Conservation (phyloP, 305 asterid genomes). For the Euphrasia arctica region DNA sequence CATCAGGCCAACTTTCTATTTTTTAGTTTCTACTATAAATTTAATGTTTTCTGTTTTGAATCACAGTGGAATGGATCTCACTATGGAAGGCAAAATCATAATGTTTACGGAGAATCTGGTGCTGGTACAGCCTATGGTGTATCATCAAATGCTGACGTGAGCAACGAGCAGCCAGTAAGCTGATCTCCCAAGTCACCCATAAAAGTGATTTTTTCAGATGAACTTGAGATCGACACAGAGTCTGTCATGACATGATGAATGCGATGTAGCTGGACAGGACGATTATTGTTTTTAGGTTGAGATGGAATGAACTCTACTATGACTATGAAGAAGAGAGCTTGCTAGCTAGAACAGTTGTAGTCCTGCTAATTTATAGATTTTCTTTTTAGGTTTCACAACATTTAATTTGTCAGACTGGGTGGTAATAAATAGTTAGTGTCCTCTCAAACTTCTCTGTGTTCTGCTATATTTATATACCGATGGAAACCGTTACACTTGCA, state of each 20-base stretch:
- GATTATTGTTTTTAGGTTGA: too few relatives aligned
- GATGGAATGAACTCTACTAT: too few relatives aligned
- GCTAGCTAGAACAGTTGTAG: not conserved
- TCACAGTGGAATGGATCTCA: constrained; percentile 54
- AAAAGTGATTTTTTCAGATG: constrained; percentile 4
- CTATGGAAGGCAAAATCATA: constrained; percentile 66
- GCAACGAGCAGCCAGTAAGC: constrained; percentile 70
- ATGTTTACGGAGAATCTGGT: constrained; percentile 45
- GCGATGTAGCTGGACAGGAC: constrained; percentile 57
- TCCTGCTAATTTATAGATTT: not conserved
- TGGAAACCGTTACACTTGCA: too few relatives aligned
- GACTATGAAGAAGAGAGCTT: not conserved
- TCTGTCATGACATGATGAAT: constrained; percentile 36
- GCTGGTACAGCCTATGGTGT: constrained; percentile 39
- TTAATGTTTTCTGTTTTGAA: constrained; percentile 23
- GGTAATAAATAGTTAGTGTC: not conserved
- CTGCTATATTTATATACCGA: not conserved
- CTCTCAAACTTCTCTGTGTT: not conserved
- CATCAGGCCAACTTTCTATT: too few relatives aligned
- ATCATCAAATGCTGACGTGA: constrained; percentile 53
- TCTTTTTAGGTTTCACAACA: not conserved
- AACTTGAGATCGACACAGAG: constrained; percentile 29
- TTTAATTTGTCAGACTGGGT: not conserved
- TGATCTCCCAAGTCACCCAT: constrained; percentile 25
- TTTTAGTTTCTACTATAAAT: too few relatives aligned